Evolutionary conservation across 2,329 filamentous ascomycete genomes (phyloP).

Genomic region (Salinomyces thailandicus): DNA sequence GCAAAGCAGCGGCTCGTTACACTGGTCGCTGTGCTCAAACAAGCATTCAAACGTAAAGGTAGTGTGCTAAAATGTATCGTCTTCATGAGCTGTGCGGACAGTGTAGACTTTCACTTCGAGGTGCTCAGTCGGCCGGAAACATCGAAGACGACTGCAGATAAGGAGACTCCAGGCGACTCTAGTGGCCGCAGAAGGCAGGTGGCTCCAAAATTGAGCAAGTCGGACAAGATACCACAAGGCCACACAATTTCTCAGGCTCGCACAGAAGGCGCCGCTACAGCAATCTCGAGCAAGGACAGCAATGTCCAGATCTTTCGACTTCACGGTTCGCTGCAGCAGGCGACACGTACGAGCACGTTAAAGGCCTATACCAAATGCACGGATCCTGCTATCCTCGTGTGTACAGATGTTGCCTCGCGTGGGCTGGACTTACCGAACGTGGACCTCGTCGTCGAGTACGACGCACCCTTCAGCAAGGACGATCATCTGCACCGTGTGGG

Average conservation of each 20-base stretch:
- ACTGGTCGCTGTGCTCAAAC: conserved; percentile 70
- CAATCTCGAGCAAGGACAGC: conserved; percentile 52
- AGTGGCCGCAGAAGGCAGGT: conserved; percentile 8
- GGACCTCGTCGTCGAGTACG: conserved; percentile 90
- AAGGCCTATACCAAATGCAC: conserved; percentile 64
- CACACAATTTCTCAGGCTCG: conserved; percentile 28
- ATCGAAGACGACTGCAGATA: conserved; percentile 19
- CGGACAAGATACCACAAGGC: conserved; percentile 34
- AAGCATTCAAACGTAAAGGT: conserved; percentile 76
- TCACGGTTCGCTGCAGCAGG: conserved; percentile 83
- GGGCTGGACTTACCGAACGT: conserved; percentile 93
- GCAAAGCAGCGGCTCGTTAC: conserved; percentile 87
- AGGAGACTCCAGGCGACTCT: conserved; percentile 24
- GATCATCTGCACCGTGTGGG: conserved; percentile 94
- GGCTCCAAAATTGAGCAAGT: conserved; percentile 19
- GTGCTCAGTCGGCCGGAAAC: conserved; percentile 48
- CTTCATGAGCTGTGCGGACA: conserved; percentile 94
- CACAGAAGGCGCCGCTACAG: conserved; percentile 42
- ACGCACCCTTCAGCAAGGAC: conserved; percentile 83
- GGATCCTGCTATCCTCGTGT: conserved; percentile 72
- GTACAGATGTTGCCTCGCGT: conserved; percentile 90
- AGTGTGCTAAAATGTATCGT: conserved; percentile 95
- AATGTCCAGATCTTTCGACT: conserved; percentile 73
- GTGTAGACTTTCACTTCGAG: conserved; percentile 92
- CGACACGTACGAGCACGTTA: conserved; percentile 76